These are phyloP conservation scores for Agapanthus africanus DNA, from an alignment of 106 monocot species.

Conservation along the genomic window DNA sequence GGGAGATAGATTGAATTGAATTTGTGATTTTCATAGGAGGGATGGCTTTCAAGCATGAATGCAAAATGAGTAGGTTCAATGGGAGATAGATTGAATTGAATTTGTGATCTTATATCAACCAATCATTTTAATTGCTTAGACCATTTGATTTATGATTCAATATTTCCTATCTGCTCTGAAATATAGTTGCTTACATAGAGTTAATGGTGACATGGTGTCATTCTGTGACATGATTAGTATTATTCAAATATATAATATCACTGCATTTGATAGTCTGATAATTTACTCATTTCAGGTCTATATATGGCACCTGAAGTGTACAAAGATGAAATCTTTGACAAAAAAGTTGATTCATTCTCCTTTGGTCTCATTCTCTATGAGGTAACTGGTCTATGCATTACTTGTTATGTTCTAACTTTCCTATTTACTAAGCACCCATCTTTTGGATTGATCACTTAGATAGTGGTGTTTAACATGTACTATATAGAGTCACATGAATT, in stretches of 20 bases:
- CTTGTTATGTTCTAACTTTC: not conserved
- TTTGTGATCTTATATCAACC: too few species aligned
- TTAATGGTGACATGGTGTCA: not conserved
- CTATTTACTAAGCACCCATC: not conserved
- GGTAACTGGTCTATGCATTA: constrained; percentile 26
- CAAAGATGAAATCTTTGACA: constrained; percentile 72
- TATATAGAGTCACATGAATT: not conserved
- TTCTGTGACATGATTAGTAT: not conserved
- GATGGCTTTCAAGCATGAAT: too few species aligned
- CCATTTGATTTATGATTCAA: too few species aligned
- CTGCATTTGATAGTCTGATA: not conserved
- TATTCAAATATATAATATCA: not conserved
- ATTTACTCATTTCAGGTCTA: constrained; percentile 33
- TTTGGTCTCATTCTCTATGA: constrained; percentile 90
- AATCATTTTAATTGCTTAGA: too few species aligned
- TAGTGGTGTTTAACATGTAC: not conserved
- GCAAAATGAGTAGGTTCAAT: too few species aligned
- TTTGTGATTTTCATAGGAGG: too few species aligned
- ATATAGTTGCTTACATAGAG: not conserved
- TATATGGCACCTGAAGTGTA: constrained; percentile 88
- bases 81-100: too few species aligned
- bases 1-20: too few species aligned
- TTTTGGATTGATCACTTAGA: not conserved
- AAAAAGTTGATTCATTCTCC: constrained; percentile 73
- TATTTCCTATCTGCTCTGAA: not conserved